Evolutionary conservation across 139 green algal genomes (phyloP), one percentile per base, ranked within the genome.

Genomic region (Mesotaenium endlicherianum): DNA sequence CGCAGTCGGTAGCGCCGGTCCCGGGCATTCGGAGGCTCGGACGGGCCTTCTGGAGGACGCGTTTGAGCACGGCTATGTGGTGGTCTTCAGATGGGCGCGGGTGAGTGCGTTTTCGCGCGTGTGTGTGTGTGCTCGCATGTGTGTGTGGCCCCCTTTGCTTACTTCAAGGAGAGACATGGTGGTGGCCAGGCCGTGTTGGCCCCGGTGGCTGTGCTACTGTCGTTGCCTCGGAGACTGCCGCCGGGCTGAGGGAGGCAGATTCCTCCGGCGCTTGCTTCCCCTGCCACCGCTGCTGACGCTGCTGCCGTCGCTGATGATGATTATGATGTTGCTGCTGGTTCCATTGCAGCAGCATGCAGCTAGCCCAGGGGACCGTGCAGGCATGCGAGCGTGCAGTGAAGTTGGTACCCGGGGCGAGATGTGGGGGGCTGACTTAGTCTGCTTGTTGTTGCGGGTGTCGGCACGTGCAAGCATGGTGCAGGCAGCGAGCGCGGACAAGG

Each of bases 401-500:
- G 26, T 64, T 20, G 26, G 26, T 26, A 64, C 53, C 20, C 26
- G 20, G 20, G 20, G 20, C 26, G 26, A 34, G 20, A 34, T 64
- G 26, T 64, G 20, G 53, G 20, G 20, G 20, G 20, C 26, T 64
- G 53, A 64, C 53, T 26, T 20, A 64, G 26, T 64, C 53, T 64
- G 20, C 20, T 64, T 34, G 53, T 64, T 64, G 20, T 64, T 64
- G 20, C 26, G n/a, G n/a, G n/a, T 64, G 20, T 26, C 26, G 53
- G 53, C 26, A 20, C 26, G 26, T 64, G 53, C 53, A 34, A 64
- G 26, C 53, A 64, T 64, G 53, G 20, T 64, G 20, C 60, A 72
- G 60, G 60, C 60, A 6, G 41, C 60, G 31, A 79, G 70, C 11
- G 41, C 40, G 47, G 70, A 79, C 40, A 70, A 8, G 70, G 70